Evolutionary conservation across 352 stramenopile genomes (phyloP), one percentile per base, ranked within the genome.

Genomic region (Phytophthora pistaciae): DNA sequence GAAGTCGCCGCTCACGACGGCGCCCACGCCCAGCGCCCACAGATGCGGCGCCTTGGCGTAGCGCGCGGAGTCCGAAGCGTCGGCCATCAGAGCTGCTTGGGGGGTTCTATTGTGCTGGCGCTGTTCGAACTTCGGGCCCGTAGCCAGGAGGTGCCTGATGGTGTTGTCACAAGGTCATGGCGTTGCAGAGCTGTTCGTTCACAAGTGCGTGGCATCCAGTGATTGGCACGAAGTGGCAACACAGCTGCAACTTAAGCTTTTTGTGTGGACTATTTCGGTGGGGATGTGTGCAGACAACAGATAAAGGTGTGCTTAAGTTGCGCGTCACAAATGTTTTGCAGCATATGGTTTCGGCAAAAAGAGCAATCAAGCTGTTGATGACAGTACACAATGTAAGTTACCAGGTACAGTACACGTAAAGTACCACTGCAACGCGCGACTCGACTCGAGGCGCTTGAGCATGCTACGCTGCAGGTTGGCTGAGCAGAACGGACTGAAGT

Each of bases 1-100:
- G 33, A 90, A 91, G 68, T 91, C 80, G 33, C 84, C 82, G 2
- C 64, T 77, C 55, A 90, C 69, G 54, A 91, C 83, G 36, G 83
- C 77, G 31, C 80, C 83, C 13, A 91, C 83, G 11, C 83, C 83
- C 18, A 90, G 58, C 1, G 80, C 80, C 83, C 83, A 91, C 54
- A 91, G 77, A 40, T 91, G 83, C 48, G 79, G 79, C n/a, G 70
- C 77, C 56, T 87, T 87, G 33, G 83, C 83, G 56, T 84, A 89
- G 31, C 83, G 83, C n/a, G 20, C 14, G 4, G 54, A 44, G 46
- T 63, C 21, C 3, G 50, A 77, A 8, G 16, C 36, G 42, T 70
- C 63, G 14, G 38, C 21, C 63, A 70, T 70, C 29, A 36, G 36
- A 42, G 11, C 33, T 40, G 33, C n/a, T 13, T 29, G 38, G 60